Evolutionary conservation across 1,139 yeast genomes (phyloP).

Genomic region (Pichia sp.): DNA sequence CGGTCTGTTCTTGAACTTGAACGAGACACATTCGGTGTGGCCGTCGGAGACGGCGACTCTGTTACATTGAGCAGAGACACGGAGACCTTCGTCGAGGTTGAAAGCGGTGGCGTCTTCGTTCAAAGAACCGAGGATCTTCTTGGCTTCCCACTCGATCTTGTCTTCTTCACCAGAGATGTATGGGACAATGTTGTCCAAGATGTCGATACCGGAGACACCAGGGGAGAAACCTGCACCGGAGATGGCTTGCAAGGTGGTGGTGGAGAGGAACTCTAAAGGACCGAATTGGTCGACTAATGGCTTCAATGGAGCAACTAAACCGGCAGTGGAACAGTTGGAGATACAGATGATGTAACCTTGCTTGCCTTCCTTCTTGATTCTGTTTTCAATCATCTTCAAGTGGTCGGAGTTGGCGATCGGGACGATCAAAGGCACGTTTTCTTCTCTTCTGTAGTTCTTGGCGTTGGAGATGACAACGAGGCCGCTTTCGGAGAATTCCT

Average conservation of each 20-base stretch:
- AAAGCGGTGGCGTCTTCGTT: constrained; percentile 56
- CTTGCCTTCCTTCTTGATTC: constrained; percentile 51
- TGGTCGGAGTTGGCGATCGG: constrained; percentile 98
- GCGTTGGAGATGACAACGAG: constrained; percentile 90
- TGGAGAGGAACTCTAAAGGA: constrained; percentile 80
- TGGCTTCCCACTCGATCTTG: constrained; percentile 98
- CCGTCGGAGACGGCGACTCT: constrained; percentile 98
- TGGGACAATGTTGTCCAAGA: constrained; percentile 92
- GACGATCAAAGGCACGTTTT: constrained; percentile 87
- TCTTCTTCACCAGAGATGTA: constrained; percentile 97
- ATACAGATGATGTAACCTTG: constrained; percentile 91
- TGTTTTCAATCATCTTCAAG: constrained; percentile 67
- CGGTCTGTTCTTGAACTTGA: constrained; percentile 77
- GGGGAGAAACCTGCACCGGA: constrained; percentile 99
- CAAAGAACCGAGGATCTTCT: constrained; percentile 79
- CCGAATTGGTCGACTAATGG: constrained; percentile 90
- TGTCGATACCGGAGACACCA: constrained; percentile 94
- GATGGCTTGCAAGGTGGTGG: constrained; percentile 95
- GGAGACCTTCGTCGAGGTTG: constrained; percentile 65
- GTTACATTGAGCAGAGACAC: constrained; percentile 94
- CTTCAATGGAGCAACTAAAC: constrained; percentile 93
- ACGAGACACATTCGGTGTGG: constrained; percentile 92
- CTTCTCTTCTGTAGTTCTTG: constrained; percentile 88
- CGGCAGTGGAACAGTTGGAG: constrained; percentile 98
- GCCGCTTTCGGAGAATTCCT: constrained; percentile 79